Evolutionary conservation across 1,284 basidiomycete genomes (phyloP).

Genomic region (Tilletia walkeri): DNA sequence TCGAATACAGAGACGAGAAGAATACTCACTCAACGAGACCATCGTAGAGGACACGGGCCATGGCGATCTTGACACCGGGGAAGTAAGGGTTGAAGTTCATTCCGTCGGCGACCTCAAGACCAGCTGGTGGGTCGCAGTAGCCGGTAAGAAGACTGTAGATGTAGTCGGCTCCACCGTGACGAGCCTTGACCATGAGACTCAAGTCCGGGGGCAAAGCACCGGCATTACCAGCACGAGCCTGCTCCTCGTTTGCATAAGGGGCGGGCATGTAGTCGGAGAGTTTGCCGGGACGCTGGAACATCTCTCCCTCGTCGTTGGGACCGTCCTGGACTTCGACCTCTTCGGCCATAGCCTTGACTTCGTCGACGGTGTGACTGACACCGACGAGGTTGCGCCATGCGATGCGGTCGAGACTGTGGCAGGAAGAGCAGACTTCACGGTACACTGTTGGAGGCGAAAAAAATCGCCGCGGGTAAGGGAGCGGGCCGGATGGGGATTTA

Average conservation of each 20-base stretch:
- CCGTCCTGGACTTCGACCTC: constrained; percentile 90
- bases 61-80: constrained; percentile 74
- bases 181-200: constrained; percentile 94
- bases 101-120: constrained; percentile 91
- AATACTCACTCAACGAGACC: constrained; percentile 57
- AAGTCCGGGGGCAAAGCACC: constrained; percentile 97
- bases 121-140: constrained; percentile 93
- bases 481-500: not conserved
- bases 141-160: constrained; percentile 95
- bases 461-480: not conserved
- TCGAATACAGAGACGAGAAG: not conserved
- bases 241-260: constrained; percentile 97
- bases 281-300: constrained; percentile 98
- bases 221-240: constrained; percentile 86
- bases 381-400: constrained; percentile 99
- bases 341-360: constrained; percentile 88
- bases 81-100: constrained; percentile 60
- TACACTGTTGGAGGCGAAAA: constrained; percentile 65
- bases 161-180: constrained; percentile 95
- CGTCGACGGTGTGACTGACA: constrained; percentile 91
- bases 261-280: constrained; percentile 92
- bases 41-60: constrained; percentile 95
- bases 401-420: constrained; percentile 97
- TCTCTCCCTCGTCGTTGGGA: constrained; percentile 90
- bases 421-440: constrained; percentile 97